Base-by-base conservation (phyloP, 75 land plant genomes). In the Pinus tabuliformis region DNA sequence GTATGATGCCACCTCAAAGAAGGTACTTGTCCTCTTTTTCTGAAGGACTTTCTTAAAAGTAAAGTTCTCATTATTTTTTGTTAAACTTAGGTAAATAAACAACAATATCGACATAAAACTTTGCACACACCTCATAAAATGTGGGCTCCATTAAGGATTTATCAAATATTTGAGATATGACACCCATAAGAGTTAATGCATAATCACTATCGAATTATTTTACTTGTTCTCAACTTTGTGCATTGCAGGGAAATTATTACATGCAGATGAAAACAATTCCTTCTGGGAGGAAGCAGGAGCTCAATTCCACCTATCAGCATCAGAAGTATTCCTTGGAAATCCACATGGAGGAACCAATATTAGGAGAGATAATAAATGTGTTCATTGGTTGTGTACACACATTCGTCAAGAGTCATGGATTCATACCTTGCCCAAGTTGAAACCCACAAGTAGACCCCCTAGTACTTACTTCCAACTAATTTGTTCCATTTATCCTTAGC, bases 91-190 rank as follows among this genome's bases (percentile, higher is more conserved):
- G 99, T 82, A 97, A 77, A 6, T 77, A 93, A 24, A 58, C 79
- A 58, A 98, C 85, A 72, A 97, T 87, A 66, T 88, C 84, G 57
- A 37, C 85, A 77, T 98, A 97, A 64, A 97, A 94, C 45, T 92
- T 76, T 4, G 99, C 98, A 84, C 94, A 97, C 99, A 94, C 94
- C 81, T 97, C 99, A 86, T 98, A 97, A 81, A 97, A 97, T 21
- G 99, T 97, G 14, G 99, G 99, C 74, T 97, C 99, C 88, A 81
- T 92, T 28, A 97, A 52, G 73, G 99, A 98, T 80, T 97, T 97
- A 76, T 97, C 98, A 88, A 97, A 97, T 37, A 97, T 97, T 78
- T 97, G 99, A 20, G 99, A 94, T 30, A 97, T 97, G 65, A 97
- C 93, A 30, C 98, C 98, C 60, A 79, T 88, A 8, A 97, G 94